Conservation (phyloP, 2,329 filamentous ascomycete species). For the Tricladium varicosporioides region DNA sequence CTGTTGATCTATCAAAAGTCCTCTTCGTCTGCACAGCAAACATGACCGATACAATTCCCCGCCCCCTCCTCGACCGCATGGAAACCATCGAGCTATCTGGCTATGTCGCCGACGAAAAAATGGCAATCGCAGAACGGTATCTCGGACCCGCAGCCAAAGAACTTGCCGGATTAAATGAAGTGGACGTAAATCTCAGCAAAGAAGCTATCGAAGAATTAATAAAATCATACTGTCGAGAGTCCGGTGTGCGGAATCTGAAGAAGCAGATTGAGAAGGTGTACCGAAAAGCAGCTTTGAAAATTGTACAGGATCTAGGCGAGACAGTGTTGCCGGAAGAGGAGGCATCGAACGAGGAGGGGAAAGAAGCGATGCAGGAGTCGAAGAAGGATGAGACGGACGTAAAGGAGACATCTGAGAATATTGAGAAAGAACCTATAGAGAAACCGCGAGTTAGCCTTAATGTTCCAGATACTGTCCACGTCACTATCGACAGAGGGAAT, state of each 20-base stretch:
- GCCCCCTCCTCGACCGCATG: slow-evolving; percentile 93
- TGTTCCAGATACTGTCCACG: slow-evolving; percentile 83
- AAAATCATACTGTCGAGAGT: slow-evolving; percentile 97
- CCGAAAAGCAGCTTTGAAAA: slow-evolving; percentile 94
- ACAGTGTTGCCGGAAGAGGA: slow-evolving; percentile 76
- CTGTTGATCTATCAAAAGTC: slow-evolving; percentile 95
- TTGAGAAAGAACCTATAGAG: slow-evolving; percentile 59
- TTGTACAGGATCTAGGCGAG: slow-evolving; percentile 91
- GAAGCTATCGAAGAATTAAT: slow-evolving; percentile 94
- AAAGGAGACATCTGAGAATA: slow-evolving; percentile 56
- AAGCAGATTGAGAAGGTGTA: slow-evolving; percentile 99
- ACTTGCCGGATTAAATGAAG: slow-evolving; percentile 83
- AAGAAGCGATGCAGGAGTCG: slow-evolving; percentile 69
- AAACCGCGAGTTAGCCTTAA: slow-evolving; percentile 72
- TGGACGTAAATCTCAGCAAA: slow-evolving; percentile 82
- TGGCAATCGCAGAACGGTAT: slow-evolving; percentile 94
- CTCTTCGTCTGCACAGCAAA: slow-evolving; percentile 98
- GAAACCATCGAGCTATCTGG: slow-evolving; percentile 95
- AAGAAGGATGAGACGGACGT: slow-evolving; percentile 63
- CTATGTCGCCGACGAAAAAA: slow-evolving; percentile 97
- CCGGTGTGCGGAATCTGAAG: slow-evolving; percentile 94
- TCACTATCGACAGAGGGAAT: slow-evolving; percentile 83
- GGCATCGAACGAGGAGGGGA: slow-evolving; percentile 82
- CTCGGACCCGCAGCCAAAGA: slow-evolving; percentile 94
- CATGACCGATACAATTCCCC: slow-evolving; percentile 96